Base-by-base conservation (phyloP, 1,284 basidiomycete genomes). In the Leccinum huronense region DNA sequence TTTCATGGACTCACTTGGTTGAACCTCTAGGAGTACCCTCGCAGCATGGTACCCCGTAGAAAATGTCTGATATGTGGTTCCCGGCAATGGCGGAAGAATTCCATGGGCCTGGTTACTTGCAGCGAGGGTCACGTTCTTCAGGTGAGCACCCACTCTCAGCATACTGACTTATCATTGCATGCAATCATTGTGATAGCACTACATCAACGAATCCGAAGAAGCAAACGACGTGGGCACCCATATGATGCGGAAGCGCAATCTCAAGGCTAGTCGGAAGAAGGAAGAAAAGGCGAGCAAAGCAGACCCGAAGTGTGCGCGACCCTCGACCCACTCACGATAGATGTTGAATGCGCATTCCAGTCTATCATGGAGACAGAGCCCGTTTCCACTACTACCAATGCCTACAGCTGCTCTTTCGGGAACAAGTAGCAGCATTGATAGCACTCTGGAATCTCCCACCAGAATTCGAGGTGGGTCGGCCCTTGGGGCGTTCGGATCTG, bases 371-470 rank as follows among this genome's bases (percentile, higher is more conserved):
- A 9, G 81, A 84, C 23, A 83, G 88, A 60, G 91, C 87, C 3
- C 84, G 87, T 55, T 93, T 84, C 72, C 86, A 90, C 62, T 92
- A 92, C 69, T 88, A 93, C 65, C 89, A 95, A 68, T 92, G 90
- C 68, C 79, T 93, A 40, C 94, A 96, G 73, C 78, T 93, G 0
- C 77, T 95, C 60, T 78, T 96, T 8, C 81, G 93, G 14, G 84
- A 88, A 69, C 94, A 97, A 75, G 77, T 93, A 3, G 78, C 80
- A 6, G 84, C 84, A n/a, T 75, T 96, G 56, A 81, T 73, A 5
- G 71, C 76, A 27, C 69, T 88, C 4, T 96, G 94, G 94, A 73
- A 80, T 13, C 78, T 96, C 7, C 93, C 93, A 7, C 75, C 83
- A 0, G 89, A 91, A 65, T 91, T 92, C 67, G 94, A 95, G 84